A percentile compares a stretch with the other conserved stretches of the same genome.
Evolutionary conservation across 768 basidiomycete species (phyloP).

Genomic region (Neoboletus brunneissimus): DNA sequence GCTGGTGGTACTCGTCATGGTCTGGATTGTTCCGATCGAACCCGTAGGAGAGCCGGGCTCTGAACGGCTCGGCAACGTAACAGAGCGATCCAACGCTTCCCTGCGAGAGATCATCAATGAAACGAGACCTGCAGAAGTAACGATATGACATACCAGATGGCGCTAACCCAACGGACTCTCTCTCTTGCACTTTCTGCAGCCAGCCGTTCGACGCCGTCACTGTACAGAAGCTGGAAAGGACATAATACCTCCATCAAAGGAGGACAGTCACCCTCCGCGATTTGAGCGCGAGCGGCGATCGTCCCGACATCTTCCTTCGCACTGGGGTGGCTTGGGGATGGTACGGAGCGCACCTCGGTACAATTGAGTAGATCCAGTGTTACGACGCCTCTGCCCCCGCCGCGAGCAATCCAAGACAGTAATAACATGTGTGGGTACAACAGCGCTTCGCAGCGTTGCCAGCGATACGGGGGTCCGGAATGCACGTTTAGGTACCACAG

Average conservation of each 20-base stretch:
- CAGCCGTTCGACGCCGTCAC: conserved; percentile 84
- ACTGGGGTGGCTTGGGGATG: conserved; percentile 75
- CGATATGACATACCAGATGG: conserved; percentile 64
- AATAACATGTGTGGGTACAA: conserved; percentile 82
- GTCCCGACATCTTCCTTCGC: conserved; percentile 87
- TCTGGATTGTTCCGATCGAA: conserved; percentile 68
- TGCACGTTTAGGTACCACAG: conserved; percentile 95
- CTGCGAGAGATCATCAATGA: conserved; percentile 36
- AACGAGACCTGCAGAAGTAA: not conserved
- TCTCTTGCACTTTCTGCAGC: conserved; percentile 87
- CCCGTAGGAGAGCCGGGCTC: conserved; percentile 44
- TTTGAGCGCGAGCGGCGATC: conserved; percentile 69
- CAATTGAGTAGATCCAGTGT: conserved; percentile 86
- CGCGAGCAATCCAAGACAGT: conserved; percentile 83
- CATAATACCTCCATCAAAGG: conserved; percentile 71
- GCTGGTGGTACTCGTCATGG: conserved; percentile 46
- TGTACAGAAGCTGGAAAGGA: conserved; percentile 89
- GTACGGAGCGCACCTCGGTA: conserved; percentile 78
- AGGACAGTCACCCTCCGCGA: conserved; percentile 38
- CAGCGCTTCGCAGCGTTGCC: conserved; percentile 80
- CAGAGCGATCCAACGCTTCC: conserved; percentile 73
- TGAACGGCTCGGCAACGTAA: conserved; percentile 48
- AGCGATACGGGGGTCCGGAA: conserved; percentile 69
- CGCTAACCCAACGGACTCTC: conserved; percentile 87
- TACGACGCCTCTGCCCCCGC: conserved; percentile 80